Percentiles rank a stretch among this genome's conserved stretches.
These are phyloP conservation scores for Alternaria incomplexa DNA, from an alignment of 2,329 filamentous ascomycete genomes.

Conservation along the genomic window DNA sequence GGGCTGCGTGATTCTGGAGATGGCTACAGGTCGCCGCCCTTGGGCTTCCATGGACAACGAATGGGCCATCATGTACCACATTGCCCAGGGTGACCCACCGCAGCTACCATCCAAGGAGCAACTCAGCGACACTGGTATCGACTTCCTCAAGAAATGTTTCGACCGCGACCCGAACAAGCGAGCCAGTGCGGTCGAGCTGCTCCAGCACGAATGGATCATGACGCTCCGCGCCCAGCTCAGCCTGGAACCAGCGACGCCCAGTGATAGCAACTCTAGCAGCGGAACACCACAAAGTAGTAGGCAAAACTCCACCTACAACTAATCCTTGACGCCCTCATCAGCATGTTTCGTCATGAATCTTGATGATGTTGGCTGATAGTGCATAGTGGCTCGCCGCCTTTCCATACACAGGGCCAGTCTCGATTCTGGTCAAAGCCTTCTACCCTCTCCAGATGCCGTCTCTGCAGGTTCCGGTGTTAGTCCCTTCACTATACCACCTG, in stretches of 20 bases:
- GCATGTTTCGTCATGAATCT: not conserved
- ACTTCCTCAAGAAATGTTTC: conserved; percentile 89
- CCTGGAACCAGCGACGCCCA: conserved; percentile 55
- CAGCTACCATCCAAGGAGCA: conserved; percentile 83
- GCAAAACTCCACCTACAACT: conserved; percentile 45
- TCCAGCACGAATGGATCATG: conserved; percentile 91
- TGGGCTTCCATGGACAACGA: conserved; percentile 98
- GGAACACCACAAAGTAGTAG: conserved; percentile 27
- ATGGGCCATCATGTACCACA: conserved; percentile 99
- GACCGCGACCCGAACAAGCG: conserved; percentile 79
- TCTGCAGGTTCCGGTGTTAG: not conserved
- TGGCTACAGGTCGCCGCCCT: conserved; percentile 91
- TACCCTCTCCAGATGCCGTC: not conserved
- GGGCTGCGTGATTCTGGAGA: conserved; percentile 95
- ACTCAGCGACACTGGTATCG: conserved; percentile 80
- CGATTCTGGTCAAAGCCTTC: not conserved
- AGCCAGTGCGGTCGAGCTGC: conserved; percentile 81
- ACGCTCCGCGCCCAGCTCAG: conserved; percentile 54
- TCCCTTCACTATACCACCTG: not conserved
- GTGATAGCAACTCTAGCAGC: conserved; percentile 34
- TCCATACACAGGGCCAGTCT: conserved; percentile 2
- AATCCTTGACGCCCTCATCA: conserved; percentile 5
- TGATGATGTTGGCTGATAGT: not conserved
- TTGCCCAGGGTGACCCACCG: conserved; percentile 93
- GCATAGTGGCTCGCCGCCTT: conserved; percentile 7